Conservation (phyloP, 352 stramenopile genomes). For the Phytopythium delawarense region DNA sequence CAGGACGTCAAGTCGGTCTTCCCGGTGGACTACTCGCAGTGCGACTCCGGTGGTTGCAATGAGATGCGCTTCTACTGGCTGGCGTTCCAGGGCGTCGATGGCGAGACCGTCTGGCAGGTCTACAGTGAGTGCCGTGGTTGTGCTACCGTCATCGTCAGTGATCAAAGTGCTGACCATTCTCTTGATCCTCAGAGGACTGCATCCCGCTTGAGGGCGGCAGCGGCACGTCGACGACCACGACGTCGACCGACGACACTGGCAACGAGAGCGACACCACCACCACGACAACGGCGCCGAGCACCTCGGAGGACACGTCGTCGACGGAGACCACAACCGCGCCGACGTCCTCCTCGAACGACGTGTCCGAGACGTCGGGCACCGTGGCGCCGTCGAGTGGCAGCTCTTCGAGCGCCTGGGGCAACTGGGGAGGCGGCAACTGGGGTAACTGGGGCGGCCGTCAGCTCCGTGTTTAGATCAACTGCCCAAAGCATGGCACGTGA, state of each 20-base stretch:
- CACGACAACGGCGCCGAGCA: neutral
- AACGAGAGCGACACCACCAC: neutral
- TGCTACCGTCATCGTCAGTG: neutral
- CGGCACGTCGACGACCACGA: neutral
- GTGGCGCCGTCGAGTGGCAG: conserved; percentile 3
- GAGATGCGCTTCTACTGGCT: conserved; percentile 27
- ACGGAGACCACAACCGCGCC: neutral
- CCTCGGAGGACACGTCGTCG: neutral
- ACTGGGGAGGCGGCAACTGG: conserved; percentile 1
- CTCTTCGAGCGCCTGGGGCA: conserved; percentile 1
- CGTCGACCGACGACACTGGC: neutral
- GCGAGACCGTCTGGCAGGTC: conserved; percentile 23
- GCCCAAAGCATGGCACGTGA: neutral
- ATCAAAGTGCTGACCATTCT: neutral
- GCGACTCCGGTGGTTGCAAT: conserved; percentile 17
- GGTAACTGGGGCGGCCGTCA: conserved; percentile 1
- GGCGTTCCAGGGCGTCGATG: conserved; percentile 18
- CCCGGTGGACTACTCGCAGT: conserved; percentile 22
- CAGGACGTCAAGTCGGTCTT: conserved; percentile 24
- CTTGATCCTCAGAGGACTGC: conserved; percentile 24
- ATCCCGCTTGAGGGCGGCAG: conserved; percentile 19
- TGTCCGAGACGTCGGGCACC: neutral
- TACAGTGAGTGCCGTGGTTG: conserved; percentile 18
- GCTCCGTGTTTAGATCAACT: conserved; percentile 1
- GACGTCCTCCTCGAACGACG: neutral